These are phyloP conservation scores for Haplographium delicatum DNA, from an alignment of 495 filamentous ascomycete species.

Conservation along the genomic window DNA sequence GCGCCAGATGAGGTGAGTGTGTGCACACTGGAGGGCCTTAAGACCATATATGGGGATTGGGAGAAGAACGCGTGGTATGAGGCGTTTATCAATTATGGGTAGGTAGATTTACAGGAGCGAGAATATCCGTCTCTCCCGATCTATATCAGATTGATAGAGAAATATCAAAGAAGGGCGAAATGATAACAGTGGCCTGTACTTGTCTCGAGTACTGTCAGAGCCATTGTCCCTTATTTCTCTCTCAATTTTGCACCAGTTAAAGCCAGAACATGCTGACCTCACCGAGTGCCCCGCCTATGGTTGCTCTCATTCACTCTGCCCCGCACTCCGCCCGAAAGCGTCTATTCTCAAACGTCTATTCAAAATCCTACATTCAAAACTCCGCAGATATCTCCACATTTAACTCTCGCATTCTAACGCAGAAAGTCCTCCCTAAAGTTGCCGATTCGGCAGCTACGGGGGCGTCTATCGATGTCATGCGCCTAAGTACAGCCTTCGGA, in stretches of 20 bases:
- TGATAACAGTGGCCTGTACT: neutral
- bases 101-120: neutral
- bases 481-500: conserved; percentile 43
- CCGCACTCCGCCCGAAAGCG: conserved; percentile 58
- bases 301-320: conserved; percentile 23
- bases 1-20: conserved; percentile 15
- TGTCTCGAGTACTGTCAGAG: neutral
- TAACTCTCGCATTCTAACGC: neutral
- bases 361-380: conserved; percentile 61
- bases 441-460: conserved; percentile 8
- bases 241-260: neutral
- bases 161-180: neutral
- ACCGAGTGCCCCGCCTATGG: conserved; percentile 9
- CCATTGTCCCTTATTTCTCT: neutral
- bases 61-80: conserved; percentile 12
- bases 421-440: conserved; percentile 6
- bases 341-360: conserved; percentile 63
- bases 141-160: neutral
- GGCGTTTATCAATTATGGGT: conserved; percentile 14
- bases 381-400: conserved; percentile 36
- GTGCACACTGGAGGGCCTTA: conserved; percentile 7
- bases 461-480: conserved; percentile 37
- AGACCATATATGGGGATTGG: conserved; percentile 13
- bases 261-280: neutral
- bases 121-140: neutral